phyloP scores from a whole-genome alignment of 495 filamentous ascomycete genomes.

The Talaromyces stipitatus region DNA sequence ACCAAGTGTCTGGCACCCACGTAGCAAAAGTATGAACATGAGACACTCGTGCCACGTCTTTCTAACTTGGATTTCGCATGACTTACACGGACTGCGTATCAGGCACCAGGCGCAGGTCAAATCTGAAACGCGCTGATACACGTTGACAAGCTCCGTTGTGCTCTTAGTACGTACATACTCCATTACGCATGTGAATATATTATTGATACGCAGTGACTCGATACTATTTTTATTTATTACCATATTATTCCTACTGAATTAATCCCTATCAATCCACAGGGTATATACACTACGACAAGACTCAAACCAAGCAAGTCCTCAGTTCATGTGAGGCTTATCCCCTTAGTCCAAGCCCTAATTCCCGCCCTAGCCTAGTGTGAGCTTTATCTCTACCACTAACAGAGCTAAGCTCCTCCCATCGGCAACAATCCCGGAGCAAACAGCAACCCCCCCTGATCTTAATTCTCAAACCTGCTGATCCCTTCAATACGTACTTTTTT shows the following conservation, averaged over 20 bases:
- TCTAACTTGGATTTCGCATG: background rate
- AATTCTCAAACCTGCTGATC: background rate
- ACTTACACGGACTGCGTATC: background rate
- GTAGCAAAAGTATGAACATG: background rate
- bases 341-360: background rate
- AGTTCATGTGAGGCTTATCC: background rate
- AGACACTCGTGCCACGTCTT: background rate
- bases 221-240: background rate
- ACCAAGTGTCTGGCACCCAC: background rate
- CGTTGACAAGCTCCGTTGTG: background rate
- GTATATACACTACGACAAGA: background rate
- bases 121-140: conserved; percentile 1
- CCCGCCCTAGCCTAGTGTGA: background rate
- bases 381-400: background rate
- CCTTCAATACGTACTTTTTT: background rate
- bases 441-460: background rate
- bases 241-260: background rate
- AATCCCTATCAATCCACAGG: background rate
- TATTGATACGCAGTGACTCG: background rate
- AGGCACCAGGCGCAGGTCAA: background rate
- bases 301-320: background rate
- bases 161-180: too few relatives aligned
- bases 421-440: background rate
- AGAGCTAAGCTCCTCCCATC: background rate
- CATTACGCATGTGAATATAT: background rate